Conservation (phyloP, 495 filamentous ascomycete genomes). For the Penicillium subrubescens region DNA sequence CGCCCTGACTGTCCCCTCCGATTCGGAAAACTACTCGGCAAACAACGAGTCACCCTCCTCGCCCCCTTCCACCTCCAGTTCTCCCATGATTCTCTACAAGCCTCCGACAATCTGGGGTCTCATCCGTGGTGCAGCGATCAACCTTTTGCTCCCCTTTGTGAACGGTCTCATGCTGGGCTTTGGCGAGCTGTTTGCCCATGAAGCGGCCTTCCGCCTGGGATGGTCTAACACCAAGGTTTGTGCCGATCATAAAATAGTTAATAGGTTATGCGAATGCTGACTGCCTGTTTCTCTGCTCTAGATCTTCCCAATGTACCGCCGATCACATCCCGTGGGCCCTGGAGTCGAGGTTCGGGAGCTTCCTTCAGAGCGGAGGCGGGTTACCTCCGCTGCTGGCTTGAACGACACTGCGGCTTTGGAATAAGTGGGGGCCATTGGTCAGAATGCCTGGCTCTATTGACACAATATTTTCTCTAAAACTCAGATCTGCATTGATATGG, state of each 20-base stretch:
- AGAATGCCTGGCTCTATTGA: background rate
- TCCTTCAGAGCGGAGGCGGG: conserved; percentile 50
- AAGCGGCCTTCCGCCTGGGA: conserved; percentile 87
- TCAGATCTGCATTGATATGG: conserved; percentile 21
- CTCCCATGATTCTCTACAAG: conserved; percentile 84
- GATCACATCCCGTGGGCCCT: conserved; percentile 60
- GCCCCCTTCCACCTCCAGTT: conserved; percentile 65
- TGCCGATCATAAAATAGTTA: conserved; percentile 24
- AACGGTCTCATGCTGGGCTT: conserved; percentile 99
- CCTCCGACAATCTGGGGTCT: conserved; percentile 85
- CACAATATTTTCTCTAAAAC: background rate
- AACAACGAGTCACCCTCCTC: conserved; percentile 63
- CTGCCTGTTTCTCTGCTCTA: conserved; percentile 24
- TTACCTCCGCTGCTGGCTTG: conserved; percentile 39
- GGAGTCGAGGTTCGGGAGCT: conserved; percentile 64
- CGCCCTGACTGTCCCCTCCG: conserved; percentile 80
- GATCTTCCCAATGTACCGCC: conserved; percentile 67
- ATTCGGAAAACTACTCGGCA: conserved; percentile 86
- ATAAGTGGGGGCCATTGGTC: conserved; percentile 12
- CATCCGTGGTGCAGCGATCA: conserved; percentile 88
- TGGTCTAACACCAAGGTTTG: conserved; percentile 89
- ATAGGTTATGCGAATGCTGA: conserved; percentile 6
- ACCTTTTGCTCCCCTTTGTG: conserved; percentile 90
- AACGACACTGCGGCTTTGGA: conserved; percentile 47
- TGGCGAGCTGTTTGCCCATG: conserved; percentile 93